These are phyloP conservation scores for Schoenoplectus triqueter DNA, from an alignment of 202 grass and related monocot species.

Conservation along the genomic window DNA sequence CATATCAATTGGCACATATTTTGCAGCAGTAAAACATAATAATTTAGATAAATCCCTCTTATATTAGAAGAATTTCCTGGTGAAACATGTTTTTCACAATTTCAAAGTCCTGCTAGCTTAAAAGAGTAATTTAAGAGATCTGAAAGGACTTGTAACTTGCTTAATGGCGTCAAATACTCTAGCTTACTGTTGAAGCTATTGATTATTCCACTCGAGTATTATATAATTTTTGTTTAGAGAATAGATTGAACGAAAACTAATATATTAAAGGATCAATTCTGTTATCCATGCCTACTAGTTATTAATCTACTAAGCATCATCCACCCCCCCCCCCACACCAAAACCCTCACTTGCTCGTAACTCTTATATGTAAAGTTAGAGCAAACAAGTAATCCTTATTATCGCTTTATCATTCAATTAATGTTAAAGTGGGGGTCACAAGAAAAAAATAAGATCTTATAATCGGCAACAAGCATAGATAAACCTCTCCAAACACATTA, in stretches of 20 bases:
- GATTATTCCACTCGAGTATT: neutral
- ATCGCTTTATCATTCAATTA: constrained; percentile 1
- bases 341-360: neutral
- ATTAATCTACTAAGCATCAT: neutral
- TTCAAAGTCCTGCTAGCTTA: neutral
- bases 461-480: neutral
- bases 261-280: neutral
- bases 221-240: neutral
- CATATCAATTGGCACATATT: neutral
- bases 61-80: neutral
- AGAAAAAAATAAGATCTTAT: neutral
- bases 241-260: neutral
- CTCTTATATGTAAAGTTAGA: neutral
- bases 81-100: neutral
- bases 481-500: neutral
- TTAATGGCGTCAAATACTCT: neutral
- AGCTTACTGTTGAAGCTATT: constrained; percentile 12
- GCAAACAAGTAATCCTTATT: neutral
- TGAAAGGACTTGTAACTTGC: neutral
- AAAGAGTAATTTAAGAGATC: neutral
- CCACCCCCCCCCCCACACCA: neutral
- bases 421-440: neutral
- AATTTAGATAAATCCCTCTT: neutral
- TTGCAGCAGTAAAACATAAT: neutral
- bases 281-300: neutral